A percentile compares a stretch with the other conserved stretches of the same genome.
Evolutionary conservation across 306 rosid species (phyloP).

Genomic region (Vigna trinervia): DNA sequence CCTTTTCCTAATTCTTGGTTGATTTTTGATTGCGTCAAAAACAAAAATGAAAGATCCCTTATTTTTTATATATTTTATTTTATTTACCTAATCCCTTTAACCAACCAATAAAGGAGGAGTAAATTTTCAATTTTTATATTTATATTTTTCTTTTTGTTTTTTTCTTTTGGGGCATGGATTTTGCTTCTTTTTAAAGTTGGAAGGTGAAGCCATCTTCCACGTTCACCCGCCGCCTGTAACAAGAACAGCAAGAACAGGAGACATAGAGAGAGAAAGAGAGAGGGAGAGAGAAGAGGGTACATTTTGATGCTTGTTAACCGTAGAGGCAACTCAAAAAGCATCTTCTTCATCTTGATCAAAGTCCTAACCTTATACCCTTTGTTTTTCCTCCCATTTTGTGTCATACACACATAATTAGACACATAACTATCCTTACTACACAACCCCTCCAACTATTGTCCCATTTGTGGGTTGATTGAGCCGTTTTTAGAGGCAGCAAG

Average conservation of each 20-base stretch:
- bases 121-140: background rate
- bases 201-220: conserved; percentile 45
- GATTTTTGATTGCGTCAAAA: conserved; percentile 28
- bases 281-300: conserved; percentile 14
- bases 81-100: conserved; percentile 44
- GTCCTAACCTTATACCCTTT: conserved; percentile 1
- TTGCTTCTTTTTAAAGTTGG: conserved; percentile 61
- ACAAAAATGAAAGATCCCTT: background rate
- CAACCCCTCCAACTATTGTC: conserved; percentile 16
- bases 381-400: conserved; percentile 14
- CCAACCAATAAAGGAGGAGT: conserved; percentile 24
- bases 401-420: background rate
- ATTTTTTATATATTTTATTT: background rate
- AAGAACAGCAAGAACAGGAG: conserved; percentile 24
- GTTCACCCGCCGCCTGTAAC: conserved; percentile 67
- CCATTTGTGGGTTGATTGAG: conserved; percentile 40
- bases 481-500: conserved; percentile 42
- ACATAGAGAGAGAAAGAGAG: conserved; percentile 1
- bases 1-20: conserved; percentile 7
- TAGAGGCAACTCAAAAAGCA: conserved; percentile 40
- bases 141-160: background rate
- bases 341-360: conserved; percentile 35
- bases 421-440: conserved; percentile 13
- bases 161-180: conserved; percentile 36
- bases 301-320: conserved; percentile 40